Percentiles rank a stretch among this genome's conserved stretches.
Conservation (phyloP, 2,329 filamentous ascomycete genomes). For the Gaeumannomyces sp. region DNA sequence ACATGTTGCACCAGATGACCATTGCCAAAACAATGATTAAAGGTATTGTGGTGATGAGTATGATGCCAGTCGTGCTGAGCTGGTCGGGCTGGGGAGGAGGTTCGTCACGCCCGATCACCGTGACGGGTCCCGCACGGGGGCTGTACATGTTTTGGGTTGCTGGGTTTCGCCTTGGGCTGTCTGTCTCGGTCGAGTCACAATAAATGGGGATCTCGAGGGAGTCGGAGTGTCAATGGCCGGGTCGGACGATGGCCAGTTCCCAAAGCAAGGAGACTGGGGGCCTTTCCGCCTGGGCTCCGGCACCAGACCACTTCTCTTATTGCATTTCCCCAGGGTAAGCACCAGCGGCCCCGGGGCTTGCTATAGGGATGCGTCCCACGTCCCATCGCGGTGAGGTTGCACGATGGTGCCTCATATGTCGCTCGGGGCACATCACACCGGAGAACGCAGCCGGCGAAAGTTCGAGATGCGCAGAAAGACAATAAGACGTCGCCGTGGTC, state of each 20-base stretch:
- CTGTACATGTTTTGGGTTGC: not conserved
- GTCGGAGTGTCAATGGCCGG: not conserved
- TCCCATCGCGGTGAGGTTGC: not conserved
- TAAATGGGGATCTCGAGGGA: not conserved
- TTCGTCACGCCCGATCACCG: not conserved
- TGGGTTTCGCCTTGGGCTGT: not conserved
- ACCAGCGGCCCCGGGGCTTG: not conserved
- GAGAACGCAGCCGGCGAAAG: not conserved
- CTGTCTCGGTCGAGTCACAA: not conserved
- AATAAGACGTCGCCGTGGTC: not conserved
- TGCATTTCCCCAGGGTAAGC: not conserved
- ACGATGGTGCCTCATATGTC: not conserved
- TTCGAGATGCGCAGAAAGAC: not conserved
- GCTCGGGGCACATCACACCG: not conserved
- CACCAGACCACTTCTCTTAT: not conserved
- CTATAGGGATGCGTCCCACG: not conserved
- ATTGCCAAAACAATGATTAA: not conserved
- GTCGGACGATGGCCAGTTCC: not conserved
- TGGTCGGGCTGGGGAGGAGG: not conserved
- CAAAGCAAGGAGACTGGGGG: not conserved
- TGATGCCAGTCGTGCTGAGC: not conserved
- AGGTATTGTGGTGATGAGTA: not conserved
- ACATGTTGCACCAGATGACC: not conserved
- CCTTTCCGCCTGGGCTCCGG: too few relatives aligned
- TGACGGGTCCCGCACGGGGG: too few relatives aligned